Percentiles rank a stretch among this genome's conserved stretches.
Conservation (phyloP, 2,329 filamentous ascomycete genomes). For the Rachicladosporium sp. region DNA sequence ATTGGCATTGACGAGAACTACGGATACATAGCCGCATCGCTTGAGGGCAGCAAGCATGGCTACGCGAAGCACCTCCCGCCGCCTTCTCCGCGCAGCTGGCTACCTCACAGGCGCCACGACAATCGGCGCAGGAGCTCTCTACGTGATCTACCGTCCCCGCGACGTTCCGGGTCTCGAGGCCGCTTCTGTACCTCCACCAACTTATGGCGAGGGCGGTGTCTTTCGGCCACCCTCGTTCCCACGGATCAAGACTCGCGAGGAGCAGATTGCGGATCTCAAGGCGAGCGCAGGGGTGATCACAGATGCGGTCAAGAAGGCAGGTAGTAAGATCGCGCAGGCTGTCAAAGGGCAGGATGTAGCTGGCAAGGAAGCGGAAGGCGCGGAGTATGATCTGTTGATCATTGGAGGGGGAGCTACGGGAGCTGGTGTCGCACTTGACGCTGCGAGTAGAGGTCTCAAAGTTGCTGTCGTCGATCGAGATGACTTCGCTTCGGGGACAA, state of each 20-base stretch:
- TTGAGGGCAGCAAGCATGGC: background rate
- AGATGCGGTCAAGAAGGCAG: constrained; percentile 30
- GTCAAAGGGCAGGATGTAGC: constrained; percentile 18
- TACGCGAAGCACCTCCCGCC: constrained; percentile 17
- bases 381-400: constrained; percentile 61
- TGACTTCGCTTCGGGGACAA: constrained; percentile 71
- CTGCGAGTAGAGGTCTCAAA: constrained; percentile 64
- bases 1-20: no score
- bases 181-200: constrained; percentile 57
- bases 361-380: constrained; percentile 26
- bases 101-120: constrained; percentile 46
- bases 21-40: no score
- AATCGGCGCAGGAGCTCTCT: constrained; percentile 44
- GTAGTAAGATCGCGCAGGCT: constrained; percentile 30
- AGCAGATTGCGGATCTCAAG: constrained; percentile 52
- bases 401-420: constrained; percentile 73
- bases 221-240: constrained; percentile 57
- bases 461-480: constrained; percentile 73
- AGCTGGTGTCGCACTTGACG: constrained; percentile 68
- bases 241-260: constrained; percentile 46
- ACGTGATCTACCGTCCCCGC: constrained; percentile 55
- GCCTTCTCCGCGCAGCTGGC: constrained; percentile 44
- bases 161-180: constrained; percentile 60
- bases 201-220: constrained; percentile 54
- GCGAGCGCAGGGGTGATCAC: constrained; percentile 33